A percentile compares a stretch with the other conserved stretches of the same genome.
These are phyloP conservation scores for Solanum phureja DNA, from an alignment of 257 asterid genomes.

Conservation along the genomic window DNA sequence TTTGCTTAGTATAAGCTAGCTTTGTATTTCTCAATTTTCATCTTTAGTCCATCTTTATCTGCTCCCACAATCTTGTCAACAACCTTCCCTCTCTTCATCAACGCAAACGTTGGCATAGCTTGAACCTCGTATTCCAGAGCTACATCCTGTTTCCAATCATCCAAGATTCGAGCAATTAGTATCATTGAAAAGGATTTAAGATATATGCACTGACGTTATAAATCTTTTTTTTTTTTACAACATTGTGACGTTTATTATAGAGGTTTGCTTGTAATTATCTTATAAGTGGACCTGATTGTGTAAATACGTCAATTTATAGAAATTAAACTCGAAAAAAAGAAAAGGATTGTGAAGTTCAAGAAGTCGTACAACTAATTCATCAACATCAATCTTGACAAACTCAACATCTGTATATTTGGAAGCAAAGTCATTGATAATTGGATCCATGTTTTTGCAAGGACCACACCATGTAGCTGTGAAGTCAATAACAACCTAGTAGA, in stretches of 20 bases:
- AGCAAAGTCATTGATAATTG: constrained; percentile 41
- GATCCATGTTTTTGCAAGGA: constrained; percentile 46
- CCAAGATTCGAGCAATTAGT: not conserved
- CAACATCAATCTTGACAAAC: constrained; percentile 69
- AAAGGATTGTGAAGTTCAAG: not conserved
- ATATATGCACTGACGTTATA: too few species aligned
- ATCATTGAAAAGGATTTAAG: not conserved
- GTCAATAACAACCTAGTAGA: constrained; percentile 47
- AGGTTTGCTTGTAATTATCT: not conserved
- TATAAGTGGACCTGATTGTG: not conserved
- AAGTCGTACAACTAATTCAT: constrained; percentile 40
- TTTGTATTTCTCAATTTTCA: not conserved
- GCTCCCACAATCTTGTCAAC: constrained; percentile 7
- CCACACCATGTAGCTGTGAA: constrained; percentile 79
- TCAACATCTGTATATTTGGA: constrained; percentile 41
- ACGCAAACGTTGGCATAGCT: constrained; percentile 21
- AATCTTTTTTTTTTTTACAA: too few species aligned
- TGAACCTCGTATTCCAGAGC: constrained; percentile 11
- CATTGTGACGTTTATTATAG: too few species aligned
- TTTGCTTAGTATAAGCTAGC: not conserved
- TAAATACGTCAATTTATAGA: not conserved
- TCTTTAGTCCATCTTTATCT: not conserved
- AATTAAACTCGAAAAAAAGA: not conserved
- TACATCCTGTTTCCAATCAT: constrained; percentile 7
- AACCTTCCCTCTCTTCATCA: constrained; percentile 13